Evolutionary conservation across 257 asterid species (phyloP).

Genomic region (Gentiana macrophylla): DNA sequence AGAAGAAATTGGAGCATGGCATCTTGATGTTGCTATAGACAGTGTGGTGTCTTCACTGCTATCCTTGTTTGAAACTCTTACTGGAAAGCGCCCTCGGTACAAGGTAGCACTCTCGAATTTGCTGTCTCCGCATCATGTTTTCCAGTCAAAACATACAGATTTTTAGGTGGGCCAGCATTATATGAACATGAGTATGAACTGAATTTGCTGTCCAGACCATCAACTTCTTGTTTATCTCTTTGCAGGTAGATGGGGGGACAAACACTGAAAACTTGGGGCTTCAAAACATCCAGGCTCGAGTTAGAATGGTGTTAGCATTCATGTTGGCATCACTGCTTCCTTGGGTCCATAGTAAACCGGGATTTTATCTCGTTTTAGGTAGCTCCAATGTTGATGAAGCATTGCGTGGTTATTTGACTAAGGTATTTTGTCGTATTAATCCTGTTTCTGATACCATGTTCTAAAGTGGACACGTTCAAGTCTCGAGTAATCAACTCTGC

Average conservation of each 20-base stretch:
- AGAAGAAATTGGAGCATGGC: conserved; percentile 96
- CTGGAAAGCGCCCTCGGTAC: conserved; percentile 71
- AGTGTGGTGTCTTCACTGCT: conserved; percentile 69
- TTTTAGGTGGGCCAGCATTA: background rate
- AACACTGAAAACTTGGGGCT: conserved; percentile 74
- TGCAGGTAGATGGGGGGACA: conserved; percentile 86
- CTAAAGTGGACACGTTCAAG: background rate
- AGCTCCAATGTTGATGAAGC: conserved; percentile 98
- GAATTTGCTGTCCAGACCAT: too few species aligned
- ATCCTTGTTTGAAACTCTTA: conserved; percentile 75
- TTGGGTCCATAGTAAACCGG: conserved; percentile 93
- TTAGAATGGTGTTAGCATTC: conserved; percentile 85
- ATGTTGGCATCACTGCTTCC: conserved; percentile 95
- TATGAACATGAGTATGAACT: too few species aligned
- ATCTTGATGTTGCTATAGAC: conserved; percentile 78
- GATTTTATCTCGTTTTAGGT: conserved; percentile 90
- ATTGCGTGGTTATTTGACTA: conserved; percentile 80
- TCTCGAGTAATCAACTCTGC: too few species aligned
- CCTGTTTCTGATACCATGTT: background rate
- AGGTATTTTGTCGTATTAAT: conserved; percentile 31
- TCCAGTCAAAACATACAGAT: background rate
- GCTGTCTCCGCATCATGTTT: background rate
- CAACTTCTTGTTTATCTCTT: conserved; percentile 13
- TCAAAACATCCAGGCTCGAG: conserved; percentile 89
- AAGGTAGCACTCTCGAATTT: conserved; percentile 38